A percentile compares a stretch with the other conserved stretches of the same genome.
Evolutionary conservation across 2,329 filamentous ascomycete species (phyloP).

Genomic region (Hymenoscyphus albidus): DNA sequence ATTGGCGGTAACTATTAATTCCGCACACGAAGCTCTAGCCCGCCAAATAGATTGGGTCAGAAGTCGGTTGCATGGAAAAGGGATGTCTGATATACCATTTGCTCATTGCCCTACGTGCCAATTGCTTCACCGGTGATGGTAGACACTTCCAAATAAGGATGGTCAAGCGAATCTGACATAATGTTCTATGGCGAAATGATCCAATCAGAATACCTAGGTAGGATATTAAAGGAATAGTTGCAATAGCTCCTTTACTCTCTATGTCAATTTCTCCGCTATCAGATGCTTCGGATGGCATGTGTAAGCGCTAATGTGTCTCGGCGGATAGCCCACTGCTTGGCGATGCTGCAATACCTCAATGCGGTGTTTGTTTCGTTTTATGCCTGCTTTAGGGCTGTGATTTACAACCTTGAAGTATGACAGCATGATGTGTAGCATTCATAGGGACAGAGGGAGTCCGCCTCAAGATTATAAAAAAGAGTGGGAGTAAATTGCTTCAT

Average conservation of each 20-base stretch:
- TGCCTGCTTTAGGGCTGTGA: not conserved
- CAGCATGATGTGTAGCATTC: not conserved
- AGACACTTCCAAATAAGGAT: not conserved
- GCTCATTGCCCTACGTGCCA: not conserved
- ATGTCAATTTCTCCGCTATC: not conserved
- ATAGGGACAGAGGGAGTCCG: not conserved
- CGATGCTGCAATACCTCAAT: not conserved
- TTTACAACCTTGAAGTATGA: not conserved
- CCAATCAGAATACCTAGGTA: not conserved
- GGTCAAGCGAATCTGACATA: not conserved
- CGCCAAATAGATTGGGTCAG: too few species aligned
- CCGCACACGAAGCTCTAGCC: too few species aligned
- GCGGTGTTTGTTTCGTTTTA: not conserved
- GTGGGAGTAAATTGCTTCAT: too few species aligned
- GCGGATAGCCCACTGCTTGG: not conserved
- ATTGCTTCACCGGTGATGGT: not conserved
- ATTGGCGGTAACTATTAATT: not conserved
- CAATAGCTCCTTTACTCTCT: not conserved
- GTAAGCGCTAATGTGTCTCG: not conserved
- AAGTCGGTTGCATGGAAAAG: not conserved
- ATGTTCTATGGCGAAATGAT: not conserved
- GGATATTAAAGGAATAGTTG: not conserved
- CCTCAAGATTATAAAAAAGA: too few species aligned
- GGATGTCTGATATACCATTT: not conserved
- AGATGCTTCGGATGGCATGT: not conserved